phyloP scores from a whole-genome alignment of 345 rosid genomes.

The Camelina laxa region DNA sequence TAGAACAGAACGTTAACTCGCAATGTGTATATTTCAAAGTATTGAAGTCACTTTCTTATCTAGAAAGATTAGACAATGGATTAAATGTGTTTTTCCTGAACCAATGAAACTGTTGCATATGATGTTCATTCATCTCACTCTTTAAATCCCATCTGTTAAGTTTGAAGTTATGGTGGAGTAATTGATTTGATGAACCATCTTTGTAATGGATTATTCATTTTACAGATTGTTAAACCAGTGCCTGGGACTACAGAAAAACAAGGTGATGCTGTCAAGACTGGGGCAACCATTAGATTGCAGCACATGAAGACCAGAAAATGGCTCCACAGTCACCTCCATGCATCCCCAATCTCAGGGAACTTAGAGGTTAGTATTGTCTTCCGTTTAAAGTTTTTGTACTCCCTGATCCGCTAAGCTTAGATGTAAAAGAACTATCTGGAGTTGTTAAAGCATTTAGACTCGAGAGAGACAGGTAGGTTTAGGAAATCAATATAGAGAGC shows the following conservation, averaged over 20 bases:
- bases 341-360: conserved; percentile 95
- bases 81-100: neutral
- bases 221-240: conserved; percentile 78
- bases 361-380: conserved; percentile 64
- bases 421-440: neutral
- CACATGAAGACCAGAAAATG: conserved; percentile 96
- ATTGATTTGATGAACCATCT: neutral
- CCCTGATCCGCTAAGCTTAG: conserved; percentile 1
- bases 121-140: neutral
- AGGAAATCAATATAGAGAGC: neutral
- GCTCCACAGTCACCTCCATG: conserved; percentile 95
- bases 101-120: neutral
- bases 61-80: neutral
- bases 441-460: neutral
- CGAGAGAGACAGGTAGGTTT: neutral
- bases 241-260: conserved; percentile 66
- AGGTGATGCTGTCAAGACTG: conserved; percentile 73
- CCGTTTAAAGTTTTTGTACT: neutral
- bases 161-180: neutral
- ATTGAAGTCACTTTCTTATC: neutral
- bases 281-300: conserved; percentile 78
- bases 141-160: neutral
- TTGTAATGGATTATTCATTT: neutral
- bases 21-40: neutral
- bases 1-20: neutral